These are phyloP conservation scores for Veloporphyrellus conicus DNA, from an alignment of 1,284 basidiomycete species.

Conservation along the genomic window DNA sequence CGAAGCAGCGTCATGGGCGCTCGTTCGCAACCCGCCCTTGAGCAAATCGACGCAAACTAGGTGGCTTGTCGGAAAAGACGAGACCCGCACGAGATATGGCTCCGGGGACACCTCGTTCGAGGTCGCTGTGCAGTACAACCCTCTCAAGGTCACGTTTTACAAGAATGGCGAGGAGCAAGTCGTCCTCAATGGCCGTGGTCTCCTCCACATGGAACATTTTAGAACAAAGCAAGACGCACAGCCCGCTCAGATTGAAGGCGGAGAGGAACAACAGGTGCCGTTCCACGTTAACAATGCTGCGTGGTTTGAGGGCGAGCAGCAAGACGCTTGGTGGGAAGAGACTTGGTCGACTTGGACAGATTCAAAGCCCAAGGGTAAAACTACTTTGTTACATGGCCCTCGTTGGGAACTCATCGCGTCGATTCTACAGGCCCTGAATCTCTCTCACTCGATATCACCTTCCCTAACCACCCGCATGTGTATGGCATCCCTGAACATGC, in stretches of 20 bases:
- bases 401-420: constrained; percentile 1
- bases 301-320: constrained; percentile 84
- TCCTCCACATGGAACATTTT: constrained; percentile 99
- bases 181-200: constrained; percentile 82
- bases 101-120: constrained; percentile 57
- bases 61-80: constrained; percentile 63
- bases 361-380: constrained; percentile 89
- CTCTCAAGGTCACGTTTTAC: constrained; percentile 69
- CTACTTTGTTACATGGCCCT: background rate
- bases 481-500: constrained; percentile 98
- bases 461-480: constrained; percentile 85
- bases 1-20: constrained; percentile 83
- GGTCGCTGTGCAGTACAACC: constrained; percentile 66
- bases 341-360: constrained; percentile 83
- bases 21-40: constrained; percentile 64
- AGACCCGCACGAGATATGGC: constrained; percentile 56
- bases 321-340: constrained; percentile 89
- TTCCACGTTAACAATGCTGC: constrained; percentile 57
- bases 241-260: constrained; percentile 40
- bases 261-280: constrained; percentile 48
- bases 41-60: constrained; percentile 43
- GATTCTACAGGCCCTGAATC: constrained; percentile 79
- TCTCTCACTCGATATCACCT: constrained; percentile 86
- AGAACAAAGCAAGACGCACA: constrained; percentile 58
- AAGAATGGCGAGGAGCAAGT: constrained; percentile 79